Conservation (phyloP, 371 early-diverging fungal genomes). For the Phascolomyces articulosus region DNA sequence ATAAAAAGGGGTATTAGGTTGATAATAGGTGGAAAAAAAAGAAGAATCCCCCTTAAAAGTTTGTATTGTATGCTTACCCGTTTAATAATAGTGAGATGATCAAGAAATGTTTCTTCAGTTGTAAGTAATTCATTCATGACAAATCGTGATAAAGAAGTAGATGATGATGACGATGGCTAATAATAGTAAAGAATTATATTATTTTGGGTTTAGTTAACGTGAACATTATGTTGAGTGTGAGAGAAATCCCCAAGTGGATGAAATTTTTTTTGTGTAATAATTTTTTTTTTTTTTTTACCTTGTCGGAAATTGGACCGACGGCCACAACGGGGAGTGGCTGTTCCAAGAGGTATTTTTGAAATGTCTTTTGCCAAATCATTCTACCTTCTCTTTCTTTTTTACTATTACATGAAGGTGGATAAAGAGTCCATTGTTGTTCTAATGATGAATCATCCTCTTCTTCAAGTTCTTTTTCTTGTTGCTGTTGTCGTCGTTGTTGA, state of each 20-base stretch:
- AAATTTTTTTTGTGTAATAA: no score
- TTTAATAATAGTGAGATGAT: constrained; percentile 45
- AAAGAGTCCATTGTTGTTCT: background rate
- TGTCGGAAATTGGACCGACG: constrained; percentile 6
- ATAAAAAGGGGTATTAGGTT: no score
- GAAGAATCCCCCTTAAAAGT: background rate
- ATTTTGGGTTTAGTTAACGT: background rate
- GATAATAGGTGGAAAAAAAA: background rate
- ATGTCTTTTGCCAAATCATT: constrained; percentile 19
- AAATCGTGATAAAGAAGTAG: constrained; percentile 40
- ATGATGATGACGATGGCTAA: constrained; percentile 21
- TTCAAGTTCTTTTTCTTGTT: no score
- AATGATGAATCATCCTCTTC: no score
- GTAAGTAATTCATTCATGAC: constrained; percentile 46
- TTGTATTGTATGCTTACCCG: constrained; percentile 32
- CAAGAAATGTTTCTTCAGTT: constrained; percentile 51
- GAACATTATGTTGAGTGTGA: no score
- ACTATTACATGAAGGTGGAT: constrained; percentile 5
- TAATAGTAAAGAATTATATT: background rate
- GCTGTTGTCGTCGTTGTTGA: no score
- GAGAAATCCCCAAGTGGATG: background rate
- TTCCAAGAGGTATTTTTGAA: constrained; percentile 17
- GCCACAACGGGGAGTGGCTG: no score
- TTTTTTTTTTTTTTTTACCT: no score
- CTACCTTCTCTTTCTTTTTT: constrained; percentile 23